Base-by-base conservation (phyloP, 202 grass and related monocot genomes). In the Hordeum pubiflorum region DNA sequence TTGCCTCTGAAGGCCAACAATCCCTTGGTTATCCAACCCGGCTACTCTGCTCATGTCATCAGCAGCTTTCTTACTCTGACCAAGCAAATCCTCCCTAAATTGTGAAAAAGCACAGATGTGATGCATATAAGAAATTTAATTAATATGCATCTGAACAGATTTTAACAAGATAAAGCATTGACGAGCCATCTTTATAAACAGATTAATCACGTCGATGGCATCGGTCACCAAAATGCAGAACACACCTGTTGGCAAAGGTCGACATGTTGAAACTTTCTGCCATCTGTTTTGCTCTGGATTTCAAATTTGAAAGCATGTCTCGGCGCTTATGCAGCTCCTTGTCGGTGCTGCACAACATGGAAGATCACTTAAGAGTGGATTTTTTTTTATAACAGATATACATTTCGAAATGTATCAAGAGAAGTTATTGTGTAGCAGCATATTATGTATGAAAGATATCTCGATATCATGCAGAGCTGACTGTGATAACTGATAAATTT, bases 1-100 rank as follows among this genome's bases (percentile, higher is more conserved):
- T 82, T 98, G 92, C 84, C 90, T 95, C 87, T 98, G 95, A 68
- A 98, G 87, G 72, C 82, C 86, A 86, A 98, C 92, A 73, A 98
- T 84, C 31, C 95, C 92, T 87, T 93, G 89, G 77, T 93, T 98
- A 79, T 98, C 92, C 83, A 98, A 83, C 13, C 88, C 95, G 17
- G 82, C 68, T 65, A 89, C 84, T 85, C 92, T 91, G 24, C 74
- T 93, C 67, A 93, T 89, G 74, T 91, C 90, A 72, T 98, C 92
- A 63, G 72, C 86, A 23, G 62, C 13, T 37, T 92, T 87, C 83
- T 85, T 93, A 80, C 76, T 85, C 80, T 86, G 69, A 80, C 95
- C 95, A 87, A 98, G 78, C 55, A 98, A 84, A 72, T 97, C 92
- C 54, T 98, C 95, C 90, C 95, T 98, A 61, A 58, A 82, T 83